phyloP scores from a whole-genome alignment of 1,284 basidiomycete genomes.

The Microbotryum intermedium region DNA sequence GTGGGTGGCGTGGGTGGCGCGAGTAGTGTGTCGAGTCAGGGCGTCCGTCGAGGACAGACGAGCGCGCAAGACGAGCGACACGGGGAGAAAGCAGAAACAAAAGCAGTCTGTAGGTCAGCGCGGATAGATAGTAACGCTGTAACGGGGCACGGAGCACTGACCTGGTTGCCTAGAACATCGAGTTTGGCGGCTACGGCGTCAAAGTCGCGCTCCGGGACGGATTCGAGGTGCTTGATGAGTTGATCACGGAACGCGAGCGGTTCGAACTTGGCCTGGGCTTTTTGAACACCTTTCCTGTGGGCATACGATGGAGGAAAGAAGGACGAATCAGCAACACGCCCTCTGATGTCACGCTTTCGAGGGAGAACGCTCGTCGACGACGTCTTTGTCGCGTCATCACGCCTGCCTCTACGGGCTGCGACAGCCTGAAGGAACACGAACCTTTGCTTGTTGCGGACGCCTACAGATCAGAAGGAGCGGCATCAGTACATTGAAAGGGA shows the following conservation, averaged over 20 bases:
- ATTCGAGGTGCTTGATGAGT: conserved; percentile 85
- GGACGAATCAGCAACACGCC: neutral
- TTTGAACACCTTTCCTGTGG: conserved; percentile 39
- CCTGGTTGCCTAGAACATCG: conserved; percentile 37
- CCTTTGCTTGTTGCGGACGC: conserved; percentile 15
- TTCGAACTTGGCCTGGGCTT: conserved; percentile 49
- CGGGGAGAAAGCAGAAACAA: too few relatives aligned
- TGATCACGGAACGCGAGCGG: conserved; percentile 85
- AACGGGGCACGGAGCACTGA: neutral
- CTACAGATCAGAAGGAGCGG: neutral
- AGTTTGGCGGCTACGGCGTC: conserved; percentile 75
- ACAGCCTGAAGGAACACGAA: neutral
- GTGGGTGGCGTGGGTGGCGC: neutral
- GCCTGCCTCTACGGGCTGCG: neutral
- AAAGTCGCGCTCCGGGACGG: conserved; percentile 67
- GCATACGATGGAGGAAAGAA: neutral
- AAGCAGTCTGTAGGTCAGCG: too few relatives aligned
- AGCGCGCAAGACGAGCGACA: too few relatives aligned
- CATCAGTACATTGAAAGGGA: neutral
- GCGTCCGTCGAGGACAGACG: neutral
- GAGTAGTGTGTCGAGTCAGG: neutral
- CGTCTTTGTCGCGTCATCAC: neutral
- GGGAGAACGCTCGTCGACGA: neutral
- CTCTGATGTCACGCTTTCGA: neutral
- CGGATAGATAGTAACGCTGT: neutral